Conservation (phyloP, 2,329 filamentous ascomycete genomes). For the Lecanicillium sp. region DNA sequence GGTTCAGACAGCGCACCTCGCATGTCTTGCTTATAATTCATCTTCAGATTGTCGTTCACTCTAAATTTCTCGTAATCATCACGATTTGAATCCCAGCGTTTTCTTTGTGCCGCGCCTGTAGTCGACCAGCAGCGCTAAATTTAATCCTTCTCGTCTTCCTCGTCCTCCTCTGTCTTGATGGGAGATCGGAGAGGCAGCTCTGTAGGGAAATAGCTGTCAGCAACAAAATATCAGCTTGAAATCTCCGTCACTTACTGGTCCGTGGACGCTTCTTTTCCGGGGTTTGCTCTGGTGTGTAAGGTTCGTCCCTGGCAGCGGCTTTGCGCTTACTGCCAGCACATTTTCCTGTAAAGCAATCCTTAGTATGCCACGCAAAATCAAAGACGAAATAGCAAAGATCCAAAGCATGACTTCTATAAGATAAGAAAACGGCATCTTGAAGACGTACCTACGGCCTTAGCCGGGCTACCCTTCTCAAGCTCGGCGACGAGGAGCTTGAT, state of each 20-base stretch:
- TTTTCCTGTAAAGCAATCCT: neutral
- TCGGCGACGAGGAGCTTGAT: conserved; percentile 19
- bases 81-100: too few species aligned
- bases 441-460: conserved; percentile 7
- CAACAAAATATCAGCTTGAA: neutral
- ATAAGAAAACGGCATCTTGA: too few species aligned
- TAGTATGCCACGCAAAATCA: neutral
- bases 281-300: neutral
- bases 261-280: conserved; percentile 6
- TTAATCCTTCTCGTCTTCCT: too few species aligned
- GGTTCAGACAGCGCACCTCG: too few species aligned
- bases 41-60: too few species aligned
- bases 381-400: too few species aligned
- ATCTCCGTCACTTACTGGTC: neutral
- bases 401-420: too few species aligned
- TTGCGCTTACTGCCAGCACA: conserved; percentile 7
- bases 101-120: too few species aligned
- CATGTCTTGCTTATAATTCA: too few species aligned
- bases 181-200: too few species aligned
- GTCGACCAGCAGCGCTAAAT: neutral
- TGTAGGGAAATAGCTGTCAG: neutral
- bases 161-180: neutral
- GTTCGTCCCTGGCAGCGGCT: neutral
- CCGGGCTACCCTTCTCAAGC: conserved; percentile 19
- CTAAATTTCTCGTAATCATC: too few species aligned